Evolutionary conservation across 2,329 filamentous ascomycete genomes (phyloP), one percentile per base, ranked within the genome.

Genomic region (Cladosporium sp.): DNA sequence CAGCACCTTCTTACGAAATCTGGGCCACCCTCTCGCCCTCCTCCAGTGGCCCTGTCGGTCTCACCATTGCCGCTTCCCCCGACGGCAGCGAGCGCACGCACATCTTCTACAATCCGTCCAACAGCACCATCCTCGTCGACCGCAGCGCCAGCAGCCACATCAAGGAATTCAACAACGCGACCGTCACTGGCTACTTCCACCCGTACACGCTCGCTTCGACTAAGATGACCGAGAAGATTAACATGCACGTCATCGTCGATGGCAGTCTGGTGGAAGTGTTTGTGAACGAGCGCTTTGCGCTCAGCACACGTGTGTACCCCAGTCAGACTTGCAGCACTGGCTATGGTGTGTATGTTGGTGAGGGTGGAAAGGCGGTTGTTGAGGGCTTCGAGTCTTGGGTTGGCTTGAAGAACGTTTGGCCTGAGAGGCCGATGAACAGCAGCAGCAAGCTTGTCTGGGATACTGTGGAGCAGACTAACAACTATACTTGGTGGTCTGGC

Each of bases 251-350:
- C 58, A 79, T 76, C 65, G 62, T 80, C 39, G 78, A 80, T 58
- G 77, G 77, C 22, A 77, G 74, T 1, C 65, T 79, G 22, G 65
- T 78, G 0, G 78, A 80, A 65, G 64, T 80, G 24, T 78, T 76
- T 60, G 65, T 78, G 40, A 79, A 79, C 58, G 75, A 72, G 32
- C 66, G 73, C n/a, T 74, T 74, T 19, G 69, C 71, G 1, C 61
- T 74, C 36, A 67, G 71, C 1, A 77, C 77, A 4, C 70, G 77
- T 36, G 75, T 79, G 44, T 80, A 80, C 60, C 77, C 77, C 10
- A 68, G 67, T 32, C 72, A 73, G 58, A 68, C 65, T 20, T 77
- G 77, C 62, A 76, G 74, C 56, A 74, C 71, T 1, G 74, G 73
- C 6, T 73, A 74, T 37, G 75, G 76, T 40, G 65, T 78, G 37